Percentiles rank a stretch among this genome's conserved stretches.
Conservation (phyloP, 2,329 filamentous ascomycete species). For the Chaetomiaceae sp. region DNA sequence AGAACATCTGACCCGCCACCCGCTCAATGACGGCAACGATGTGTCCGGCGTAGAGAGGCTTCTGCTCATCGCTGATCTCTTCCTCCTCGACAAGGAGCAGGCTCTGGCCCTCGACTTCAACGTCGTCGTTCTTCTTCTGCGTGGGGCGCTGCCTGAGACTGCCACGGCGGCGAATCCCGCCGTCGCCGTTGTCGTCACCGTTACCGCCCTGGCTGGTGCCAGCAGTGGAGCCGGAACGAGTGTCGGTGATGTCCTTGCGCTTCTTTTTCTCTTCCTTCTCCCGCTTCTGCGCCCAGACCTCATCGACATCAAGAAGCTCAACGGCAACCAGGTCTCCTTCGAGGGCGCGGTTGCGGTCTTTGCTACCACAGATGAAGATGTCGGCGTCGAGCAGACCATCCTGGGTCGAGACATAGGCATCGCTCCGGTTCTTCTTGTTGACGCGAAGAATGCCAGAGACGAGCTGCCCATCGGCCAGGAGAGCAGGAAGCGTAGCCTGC, state of each 20-base stretch:
- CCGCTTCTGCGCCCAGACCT: conserved; percentile 97
- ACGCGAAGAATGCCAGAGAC: conserved; percentile 95
- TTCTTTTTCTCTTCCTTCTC: conserved; percentile 99
- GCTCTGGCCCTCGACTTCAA: conserved; percentile 97
- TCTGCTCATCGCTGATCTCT: conserved; percentile 97
- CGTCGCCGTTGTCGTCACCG: conserved; percentile 60
- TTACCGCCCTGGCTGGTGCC: conserved; percentile 64
- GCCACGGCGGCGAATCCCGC: conserved; percentile 84
- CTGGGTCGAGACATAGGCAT: conserved; percentile 92
- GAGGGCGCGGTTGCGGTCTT: conserved; percentile 93
- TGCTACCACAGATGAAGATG: conserved; percentile 99
- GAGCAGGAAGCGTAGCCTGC: conserved; percentile 85
- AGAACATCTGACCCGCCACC: conserved; percentile 98
- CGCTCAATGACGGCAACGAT: conserved; percentile 97
- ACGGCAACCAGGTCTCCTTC: conserved; percentile 95
- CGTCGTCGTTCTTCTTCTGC: conserved; percentile 99
- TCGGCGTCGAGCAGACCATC: conserved; percentile 88
- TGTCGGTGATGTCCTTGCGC: conserved; percentile 96
- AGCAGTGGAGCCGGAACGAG: conserved; percentile 70
- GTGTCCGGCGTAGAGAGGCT: conserved; percentile 94
- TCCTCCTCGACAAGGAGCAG: conserved; percentile 95
- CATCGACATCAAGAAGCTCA: conserved; percentile 93
- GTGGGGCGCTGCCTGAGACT: conserved; percentile 95
- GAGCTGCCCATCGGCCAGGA: conserved; percentile 86
- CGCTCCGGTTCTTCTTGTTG: conserved; percentile 99